Base-by-base conservation (phyloP, 2,329 filamentous ascomycete species). In the Penicillium sp. region DNA sequence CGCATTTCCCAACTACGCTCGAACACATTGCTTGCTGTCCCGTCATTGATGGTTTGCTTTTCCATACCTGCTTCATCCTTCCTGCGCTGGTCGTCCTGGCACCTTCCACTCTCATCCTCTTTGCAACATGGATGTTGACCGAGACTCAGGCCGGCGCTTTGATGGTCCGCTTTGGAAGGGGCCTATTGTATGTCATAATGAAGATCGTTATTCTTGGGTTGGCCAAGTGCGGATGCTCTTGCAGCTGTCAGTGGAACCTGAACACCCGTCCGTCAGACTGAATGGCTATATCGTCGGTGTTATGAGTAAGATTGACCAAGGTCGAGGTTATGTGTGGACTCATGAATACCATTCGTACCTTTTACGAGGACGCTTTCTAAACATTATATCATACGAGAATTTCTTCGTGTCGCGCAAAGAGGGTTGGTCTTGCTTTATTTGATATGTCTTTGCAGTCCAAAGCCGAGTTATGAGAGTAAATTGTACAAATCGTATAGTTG, bases 1-100 rank as follows among this genome's bases (percentile, higher is more conserved):
- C 36, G 11, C 36, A 48, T n/a, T 35, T 53, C 16, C 43, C 43
- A 8, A 3, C 14, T 16, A 14, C 18, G 18, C 32, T 40, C 18
- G 36, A 41, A n/a, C 38, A 50, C 3, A 35, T 26, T 6, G 27
- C 42, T 27, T 41, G 29, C 23, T 44, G 38, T 14, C 27, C 49
- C 14, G 23, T 26, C 7, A 40, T 54, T 2, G 56, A 63, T 13
- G 48, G 60, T 9, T 41, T 64, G 45, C 16, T 63, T 6, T 48
- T 60, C 6, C 57, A 59, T 35, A 51, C 38, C 18, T 49, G 49
- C 42, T 19, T 63, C 18, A 43, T 61, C 42, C 11, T 63, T n/a
- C 61, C 61, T 6, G 48, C 45, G 23, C 39, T 54, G 2, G 18
- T 56, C 29, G 36, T 58, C 14, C 52, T 39, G 18, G 13, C 60